A percentile compares a stretch with the other conserved stretches of the same genome.
Conservation (phyloP, 495 filamentous ascomycete species). For the Neurospora sp. region DNA sequence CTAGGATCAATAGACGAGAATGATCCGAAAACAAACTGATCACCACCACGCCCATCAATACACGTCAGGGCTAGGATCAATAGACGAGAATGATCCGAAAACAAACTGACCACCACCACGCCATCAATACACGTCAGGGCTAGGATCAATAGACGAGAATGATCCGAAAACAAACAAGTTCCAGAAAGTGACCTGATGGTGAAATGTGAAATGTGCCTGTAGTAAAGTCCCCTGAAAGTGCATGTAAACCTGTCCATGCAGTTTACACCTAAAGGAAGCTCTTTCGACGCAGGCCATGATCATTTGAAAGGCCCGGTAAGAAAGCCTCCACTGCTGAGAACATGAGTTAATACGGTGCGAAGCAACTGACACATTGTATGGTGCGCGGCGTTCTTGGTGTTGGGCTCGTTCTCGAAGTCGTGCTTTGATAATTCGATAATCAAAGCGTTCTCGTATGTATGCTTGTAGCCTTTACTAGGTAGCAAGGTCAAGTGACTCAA, state of each 20-base stretch:
- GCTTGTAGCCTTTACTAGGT: not conserved
- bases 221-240: not conserved
- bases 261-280: not conserved
- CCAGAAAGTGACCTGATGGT: not conserved
- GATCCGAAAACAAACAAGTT: not conserved
- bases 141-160: too few species aligned
- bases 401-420: too few species aligned
- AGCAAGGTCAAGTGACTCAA: not conserved
- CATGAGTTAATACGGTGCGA: too few species aligned
- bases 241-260: not conserved
- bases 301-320: not conserved
- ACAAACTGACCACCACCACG: too few species aligned
- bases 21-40: not conserved
- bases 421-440: too few species aligned
- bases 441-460: not conserved
- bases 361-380: not conserved
- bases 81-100: not conserved
- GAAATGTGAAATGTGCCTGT: not conserved
- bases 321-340: too few species aligned
- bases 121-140: too few species aligned
- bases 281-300: not conserved
- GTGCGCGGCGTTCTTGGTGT: too few species aligned
- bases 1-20: too few species aligned
- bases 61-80: too few species aligned
- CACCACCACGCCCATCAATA: too few species aligned